These are phyloP conservation scores for Aurinia saxatilis DNA, from an alignment of 345 rosid species.

Conservation along the genomic window DNA sequence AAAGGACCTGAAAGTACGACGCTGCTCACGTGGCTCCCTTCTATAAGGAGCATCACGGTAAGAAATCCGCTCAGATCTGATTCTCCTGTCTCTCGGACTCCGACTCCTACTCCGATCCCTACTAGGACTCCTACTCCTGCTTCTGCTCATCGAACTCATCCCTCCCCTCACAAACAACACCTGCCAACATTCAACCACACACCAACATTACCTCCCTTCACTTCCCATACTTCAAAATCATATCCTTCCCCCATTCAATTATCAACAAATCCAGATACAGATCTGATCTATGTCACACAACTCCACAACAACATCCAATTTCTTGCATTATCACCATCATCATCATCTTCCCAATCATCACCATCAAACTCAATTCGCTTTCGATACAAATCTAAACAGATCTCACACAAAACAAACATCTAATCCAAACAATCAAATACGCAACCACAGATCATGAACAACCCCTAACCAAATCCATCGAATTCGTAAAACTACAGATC, in stretches of 20 bases:
- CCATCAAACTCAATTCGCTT: background rate
- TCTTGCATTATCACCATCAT: background rate
- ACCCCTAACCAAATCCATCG: background rate
- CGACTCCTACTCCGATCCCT: slow-evolving; percentile 72
- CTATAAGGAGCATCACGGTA: slow-evolving; percentile 89
- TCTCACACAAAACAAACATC: background rate
- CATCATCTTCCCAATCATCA: slow-evolving; percentile 5
- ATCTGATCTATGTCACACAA: slow-evolving; percentile 9
- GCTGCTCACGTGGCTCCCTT: slow-evolving; percentile 42
- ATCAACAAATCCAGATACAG: slow-evolving; percentile 2
- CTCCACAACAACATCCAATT: slow-evolving; percentile 9
- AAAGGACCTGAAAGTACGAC: slow-evolving; percentile 79
- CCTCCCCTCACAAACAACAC: slow-evolving; percentile 16
- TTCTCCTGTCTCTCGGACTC: slow-evolving; percentile 85
- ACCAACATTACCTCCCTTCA: slow-evolving; percentile 27
- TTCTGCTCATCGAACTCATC: slow-evolving; percentile 49
- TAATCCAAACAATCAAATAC: background rate
- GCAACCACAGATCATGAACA: background rate
- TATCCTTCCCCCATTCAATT: background rate
- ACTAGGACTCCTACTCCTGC: slow-evolving; percentile 76
- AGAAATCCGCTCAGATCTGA: slow-evolving; percentile 72
- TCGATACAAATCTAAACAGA: background rate
- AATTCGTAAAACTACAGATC: no score
- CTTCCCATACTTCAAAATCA: slow-evolving; percentile 10
- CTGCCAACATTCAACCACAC: slow-evolving; percentile 35